These are phyloP conservation scores for Alopecurus myosuroides DNA, from an alignment of 176 grass and related monocot genomes.

Conservation along the genomic window DNA sequence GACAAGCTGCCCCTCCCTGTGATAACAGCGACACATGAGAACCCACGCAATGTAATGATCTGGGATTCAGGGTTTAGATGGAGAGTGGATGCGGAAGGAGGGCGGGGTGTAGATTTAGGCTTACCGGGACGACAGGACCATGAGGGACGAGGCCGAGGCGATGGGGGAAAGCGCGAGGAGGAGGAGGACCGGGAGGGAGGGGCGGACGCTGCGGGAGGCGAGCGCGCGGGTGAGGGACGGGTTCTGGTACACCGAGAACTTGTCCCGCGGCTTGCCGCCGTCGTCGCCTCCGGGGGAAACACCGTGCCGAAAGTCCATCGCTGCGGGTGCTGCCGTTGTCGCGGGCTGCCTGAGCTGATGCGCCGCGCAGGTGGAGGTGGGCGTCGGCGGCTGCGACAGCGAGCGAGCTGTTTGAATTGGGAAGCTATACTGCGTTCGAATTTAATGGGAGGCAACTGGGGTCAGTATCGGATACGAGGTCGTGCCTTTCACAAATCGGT, in stretches of 20 bases:
- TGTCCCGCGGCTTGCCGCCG: slow-evolving; percentile 38
- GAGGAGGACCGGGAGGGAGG: slow-evolving; percentile 54
- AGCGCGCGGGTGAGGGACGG: slow-evolving; percentile 60
- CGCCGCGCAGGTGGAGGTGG: background rate
- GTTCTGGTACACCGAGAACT: slow-evolving; percentile 87
- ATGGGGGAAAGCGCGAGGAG: slow-evolving; percentile 42
- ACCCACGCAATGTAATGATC: background rate
- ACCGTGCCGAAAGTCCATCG: slow-evolving; percentile 29
- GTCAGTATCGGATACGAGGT: background rate
- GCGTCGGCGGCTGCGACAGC: background rate
- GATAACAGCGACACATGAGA: slow-evolving; percentile 9
- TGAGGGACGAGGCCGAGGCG: slow-evolving; percentile 34
- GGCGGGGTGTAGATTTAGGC: background rate
- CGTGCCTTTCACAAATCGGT: background rate
- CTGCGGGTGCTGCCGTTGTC: background rate
- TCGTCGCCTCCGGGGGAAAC: background rate
- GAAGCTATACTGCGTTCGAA: slow-evolving; percentile 1
- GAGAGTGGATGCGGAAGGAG: background rate
- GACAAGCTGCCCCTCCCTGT: slow-evolving; percentile 53
- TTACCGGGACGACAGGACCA: slow-evolving; percentile 57
- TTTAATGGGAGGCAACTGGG: background rate
- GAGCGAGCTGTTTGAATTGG: slow-evolving; percentile 24
- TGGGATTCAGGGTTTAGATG: slow-evolving; percentile 40
- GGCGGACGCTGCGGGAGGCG: slow-evolving; percentile 52
- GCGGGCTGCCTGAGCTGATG: background rate